phyloP scores from a whole-genome alignment of 495 filamentous ascomycete species.

The Cryomyces antarcticus region DNA sequence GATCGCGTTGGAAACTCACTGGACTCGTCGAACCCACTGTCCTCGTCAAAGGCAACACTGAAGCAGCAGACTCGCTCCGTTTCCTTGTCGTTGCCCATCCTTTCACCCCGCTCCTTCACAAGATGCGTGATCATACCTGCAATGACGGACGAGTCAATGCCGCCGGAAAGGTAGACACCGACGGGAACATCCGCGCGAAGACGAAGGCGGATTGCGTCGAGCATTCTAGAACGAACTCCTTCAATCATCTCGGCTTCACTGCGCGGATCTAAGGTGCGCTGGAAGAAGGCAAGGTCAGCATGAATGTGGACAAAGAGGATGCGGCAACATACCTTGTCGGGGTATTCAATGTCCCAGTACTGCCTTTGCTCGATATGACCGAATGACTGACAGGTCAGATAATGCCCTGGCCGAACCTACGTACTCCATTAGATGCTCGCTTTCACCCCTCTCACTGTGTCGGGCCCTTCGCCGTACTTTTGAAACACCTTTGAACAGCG shows the following conservation, averaged over 20 bases:
- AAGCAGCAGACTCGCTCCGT: constrained; percentile 23
- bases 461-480: constrained; percentile 13
- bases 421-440: not conserved
- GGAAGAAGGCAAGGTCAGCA: constrained; percentile 1
- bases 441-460: not conserved
- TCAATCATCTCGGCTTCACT: constrained; percentile 25
- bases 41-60: constrained; percentile 27
- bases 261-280: constrained; percentile 12
- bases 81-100: constrained; percentile 17
- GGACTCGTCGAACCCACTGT: constrained; percentile 26
- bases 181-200: constrained; percentile 32
- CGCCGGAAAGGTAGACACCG: constrained; percentile 31
- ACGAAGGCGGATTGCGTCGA: constrained; percentile 26
- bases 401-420: constrained; percentile 13
- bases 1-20: constrained; percentile 7
- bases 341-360: constrained; percentile 30
- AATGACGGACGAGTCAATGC: constrained; percentile 29
- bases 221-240: constrained; percentile 23
- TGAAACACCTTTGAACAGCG: constrained; percentile 25
- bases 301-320: not conserved
- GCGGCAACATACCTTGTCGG: constrained; percentile 21
- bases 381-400: constrained; percentile 12
- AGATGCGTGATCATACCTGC: constrained; percentile 32
- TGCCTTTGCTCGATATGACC: constrained; percentile 12
- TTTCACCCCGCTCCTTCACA: constrained; percentile 18